Evolutionary conservation across 495 filamentous ascomycete genomes (phyloP).

Genomic region (Neurospora sp.): DNA sequence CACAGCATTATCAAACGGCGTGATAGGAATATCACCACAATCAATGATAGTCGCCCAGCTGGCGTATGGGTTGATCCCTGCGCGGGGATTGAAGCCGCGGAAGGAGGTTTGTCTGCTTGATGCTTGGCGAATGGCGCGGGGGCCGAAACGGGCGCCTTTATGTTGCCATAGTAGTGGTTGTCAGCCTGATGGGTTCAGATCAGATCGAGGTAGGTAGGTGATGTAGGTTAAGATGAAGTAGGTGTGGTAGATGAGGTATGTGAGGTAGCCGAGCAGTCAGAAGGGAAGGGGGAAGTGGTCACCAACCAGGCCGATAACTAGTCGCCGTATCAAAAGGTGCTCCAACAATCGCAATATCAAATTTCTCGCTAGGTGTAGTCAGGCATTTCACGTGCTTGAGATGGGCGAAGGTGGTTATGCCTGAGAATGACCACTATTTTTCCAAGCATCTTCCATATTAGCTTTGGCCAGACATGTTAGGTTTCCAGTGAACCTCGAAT

Average conservation of each 20-base stretch:
- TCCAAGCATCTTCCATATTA: neutral
- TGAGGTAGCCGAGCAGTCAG: too few relatives aligned
- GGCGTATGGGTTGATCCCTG: slow-evolving; percentile 65
- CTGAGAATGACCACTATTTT: slow-evolving; percentile 61
- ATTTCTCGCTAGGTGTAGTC: slow-evolving; percentile 51
- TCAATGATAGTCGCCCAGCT: slow-evolving; percentile 67
- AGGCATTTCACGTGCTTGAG: slow-evolving; percentile 65
- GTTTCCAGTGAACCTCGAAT: neutral
- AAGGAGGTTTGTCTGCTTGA: slow-evolving; percentile 62
- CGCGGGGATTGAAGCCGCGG: slow-evolving; percentile 69
- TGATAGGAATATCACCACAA: slow-evolving; percentile 77
- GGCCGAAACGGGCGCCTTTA: slow-evolving; percentile 67
- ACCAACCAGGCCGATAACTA: slow-evolving; percentile 63
- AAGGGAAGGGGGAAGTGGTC: too few relatives aligned
- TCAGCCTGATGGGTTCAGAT: neutral
- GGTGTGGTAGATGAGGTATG: neutral
- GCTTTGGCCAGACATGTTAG: neutral
- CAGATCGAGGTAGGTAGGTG: neutral
- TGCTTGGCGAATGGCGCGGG: slow-evolving; percentile 70
- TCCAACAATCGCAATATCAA: slow-evolving; percentile 74
- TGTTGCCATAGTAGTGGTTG: too few relatives aligned
- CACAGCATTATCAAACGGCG: slow-evolving; percentile 66
- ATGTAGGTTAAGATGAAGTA: too few relatives aligned
- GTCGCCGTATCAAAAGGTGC: slow-evolving; percentile 81
- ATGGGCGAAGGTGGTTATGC: slow-evolving; percentile 74